Conservation (phyloP, 2,329 filamentous ascomycete genomes). For the Talaromyces sp. region DNA sequence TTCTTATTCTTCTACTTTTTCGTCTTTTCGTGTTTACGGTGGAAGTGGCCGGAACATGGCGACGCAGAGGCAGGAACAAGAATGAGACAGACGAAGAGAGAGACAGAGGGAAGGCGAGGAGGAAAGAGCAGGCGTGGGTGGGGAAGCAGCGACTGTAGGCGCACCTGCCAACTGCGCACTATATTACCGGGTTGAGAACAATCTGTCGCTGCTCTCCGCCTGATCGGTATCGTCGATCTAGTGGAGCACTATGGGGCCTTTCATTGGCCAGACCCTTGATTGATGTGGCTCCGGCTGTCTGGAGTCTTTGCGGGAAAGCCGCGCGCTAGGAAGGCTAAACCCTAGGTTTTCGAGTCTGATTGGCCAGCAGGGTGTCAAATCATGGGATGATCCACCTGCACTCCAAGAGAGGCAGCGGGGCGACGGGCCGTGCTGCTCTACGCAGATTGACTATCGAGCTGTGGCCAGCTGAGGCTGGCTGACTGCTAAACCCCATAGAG, state of each 20-base stretch:
- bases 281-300: neutral
- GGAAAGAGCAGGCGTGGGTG: neutral
- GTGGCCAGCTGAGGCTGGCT: neutral
- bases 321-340: conserved; percentile 6
- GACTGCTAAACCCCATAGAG: neutral
- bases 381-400: neutral
- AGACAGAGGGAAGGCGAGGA: neutral
- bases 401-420: neutral
- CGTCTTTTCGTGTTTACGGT: neutral
- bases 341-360: neutral
- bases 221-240: neutral
- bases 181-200: neutral
- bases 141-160: neutral
- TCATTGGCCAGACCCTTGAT: neutral
- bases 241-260: neutral
- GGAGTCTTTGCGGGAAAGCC: conserved; percentile 8
- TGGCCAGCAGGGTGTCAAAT: neutral
- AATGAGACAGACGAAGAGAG: neutral
- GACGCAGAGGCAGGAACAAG: neutral
- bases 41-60: neutral
- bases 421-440: neutral
- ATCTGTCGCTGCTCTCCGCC: neutral
- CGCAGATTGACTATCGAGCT: neutral
- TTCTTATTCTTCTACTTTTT: neutral
- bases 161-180: neutral